A percentile compares a stretch with the other conserved stretches of the same genome.
phyloP scores from a whole-genome alignment of 1,284 basidiomycete species.

The Cutaneotrichosporon dermatis region DNA sequence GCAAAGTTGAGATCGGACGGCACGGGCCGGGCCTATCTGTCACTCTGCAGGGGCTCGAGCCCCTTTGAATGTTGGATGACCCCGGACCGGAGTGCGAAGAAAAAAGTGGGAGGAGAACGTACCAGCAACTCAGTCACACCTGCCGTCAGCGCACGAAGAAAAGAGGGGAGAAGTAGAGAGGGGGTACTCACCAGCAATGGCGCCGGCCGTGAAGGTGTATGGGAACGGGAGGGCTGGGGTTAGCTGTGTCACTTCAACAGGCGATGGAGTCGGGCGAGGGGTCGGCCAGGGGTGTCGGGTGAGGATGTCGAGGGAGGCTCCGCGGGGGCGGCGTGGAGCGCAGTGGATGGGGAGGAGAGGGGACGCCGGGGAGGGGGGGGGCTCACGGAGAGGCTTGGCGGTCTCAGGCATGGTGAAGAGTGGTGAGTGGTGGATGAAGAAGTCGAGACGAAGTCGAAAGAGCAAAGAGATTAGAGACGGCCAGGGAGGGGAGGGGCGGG shows the following conservation, averaged over 20 bases:
- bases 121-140: slow-evolving; percentile 73
- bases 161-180: neutral
- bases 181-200: slow-evolving; percentile 63
- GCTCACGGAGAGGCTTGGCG: slow-evolving; percentile 11
- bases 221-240: slow-evolving; percentile 61
- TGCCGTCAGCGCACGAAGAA: slow-evolving; percentile 15
- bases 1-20: too few species aligned
- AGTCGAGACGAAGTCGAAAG: neutral
- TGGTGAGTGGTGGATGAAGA: neutral
- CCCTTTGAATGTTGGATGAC: too few species aligned
- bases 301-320: neutral
- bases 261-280: neutral
- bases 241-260: neutral
- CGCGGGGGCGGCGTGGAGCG: neutral
- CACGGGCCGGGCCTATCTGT: too few species aligned
- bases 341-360: too few species aligned
- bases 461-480: neutral
- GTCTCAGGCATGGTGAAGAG: slow-evolving; percentile 4
- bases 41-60: too few species aligned
- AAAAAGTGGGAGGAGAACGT: slow-evolving; percentile 58
- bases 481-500: neutral
- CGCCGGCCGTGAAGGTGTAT: slow-evolving; percentile 84
- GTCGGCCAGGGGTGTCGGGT: neutral
- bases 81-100: too few species aligned
- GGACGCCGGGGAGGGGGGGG: too few species aligned